A percentile compares a stretch with the other conserved stretches of the same genome.
phyloP scores from a whole-genome alignment of 1,284 basidiomycete genomes.

The Cutaneotrichosporon cavernicola region DNA sequence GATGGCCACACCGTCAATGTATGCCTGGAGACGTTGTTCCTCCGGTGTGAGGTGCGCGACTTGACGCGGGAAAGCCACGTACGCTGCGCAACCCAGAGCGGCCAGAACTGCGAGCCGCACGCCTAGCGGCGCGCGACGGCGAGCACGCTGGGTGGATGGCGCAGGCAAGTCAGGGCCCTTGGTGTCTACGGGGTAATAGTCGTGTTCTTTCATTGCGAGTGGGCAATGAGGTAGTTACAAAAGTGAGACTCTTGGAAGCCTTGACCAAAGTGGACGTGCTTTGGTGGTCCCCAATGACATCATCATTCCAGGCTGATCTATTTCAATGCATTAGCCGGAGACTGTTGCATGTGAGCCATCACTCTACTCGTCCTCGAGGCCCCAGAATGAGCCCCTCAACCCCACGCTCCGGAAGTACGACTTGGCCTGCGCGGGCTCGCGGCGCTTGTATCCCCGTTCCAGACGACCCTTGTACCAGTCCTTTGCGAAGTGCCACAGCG shows the following conservation, averaged over 20 bases:
- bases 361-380: slow-evolving; percentile 4
- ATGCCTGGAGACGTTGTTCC: neutral
- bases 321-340: too few species aligned
- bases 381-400: slow-evolving; percentile 16
- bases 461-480: slow-evolving; percentile 18
- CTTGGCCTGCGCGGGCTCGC: slow-evolving; percentile 15
- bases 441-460: slow-evolving; percentile 8
- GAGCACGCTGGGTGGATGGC: neutral
- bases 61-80: neutral
- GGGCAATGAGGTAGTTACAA: neutral
- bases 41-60: neutral
- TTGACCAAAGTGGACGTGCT: neutral
- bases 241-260: neutral
- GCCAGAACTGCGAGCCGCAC: neutral
- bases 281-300: neutral
- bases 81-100: neutral
- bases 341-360: neutral
- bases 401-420: slow-evolving; percentile 17
- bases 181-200: neutral
- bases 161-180: neutral
- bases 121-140: neutral
- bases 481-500: slow-evolving; percentile 15
- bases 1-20: neutral
- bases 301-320: neutral
- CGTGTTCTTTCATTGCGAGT: neutral